These are phyloP conservation scores for Jaltomata sinuosa DNA, from an alignment of 257 asterid genomes.

Conservation along the genomic window DNA sequence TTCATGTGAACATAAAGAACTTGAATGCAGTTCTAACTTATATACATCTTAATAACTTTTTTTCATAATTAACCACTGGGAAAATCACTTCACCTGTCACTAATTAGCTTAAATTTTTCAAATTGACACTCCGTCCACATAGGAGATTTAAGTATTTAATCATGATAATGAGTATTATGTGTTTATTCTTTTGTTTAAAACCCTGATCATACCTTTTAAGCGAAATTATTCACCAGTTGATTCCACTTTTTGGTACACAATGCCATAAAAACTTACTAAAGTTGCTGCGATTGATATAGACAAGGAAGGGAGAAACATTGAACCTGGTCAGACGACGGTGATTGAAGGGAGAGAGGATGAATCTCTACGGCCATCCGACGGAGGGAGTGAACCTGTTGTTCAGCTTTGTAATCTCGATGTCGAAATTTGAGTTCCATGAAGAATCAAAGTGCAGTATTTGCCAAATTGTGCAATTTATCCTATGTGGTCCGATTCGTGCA, in stretches of 20 bases:
- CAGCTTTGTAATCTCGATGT: constrained; percentile 42
- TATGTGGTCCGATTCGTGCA: not conserved
- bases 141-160: not conserved
- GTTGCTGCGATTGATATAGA: not conserved
- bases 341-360: constrained; percentile 53
- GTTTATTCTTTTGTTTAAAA: not conserved
- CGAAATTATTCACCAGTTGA: not conserved
- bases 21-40: not conserved
- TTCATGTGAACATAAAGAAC: not conserved
- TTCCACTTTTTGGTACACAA: not conserved
- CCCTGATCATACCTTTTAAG: not conserved
- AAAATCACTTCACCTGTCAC: not conserved
- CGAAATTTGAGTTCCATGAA: constrained; percentile 61
- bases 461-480: not conserved
- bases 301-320: not conserved
- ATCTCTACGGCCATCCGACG: constrained; percentile 27
- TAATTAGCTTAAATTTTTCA: not conserved
- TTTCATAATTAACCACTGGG: not conserved
- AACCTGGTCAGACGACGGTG: constrained; percentile 35
- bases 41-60: not conserved
- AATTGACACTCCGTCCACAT: not conserved
- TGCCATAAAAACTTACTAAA: not conserved
- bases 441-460: not conserved
- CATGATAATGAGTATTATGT: not conserved
- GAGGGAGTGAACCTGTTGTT: constrained; percentile 35